These are phyloP conservation scores for Paramecium octaurelia DNA, from an alignment of 73 alveolate species.

Conservation along the genomic window DNA sequence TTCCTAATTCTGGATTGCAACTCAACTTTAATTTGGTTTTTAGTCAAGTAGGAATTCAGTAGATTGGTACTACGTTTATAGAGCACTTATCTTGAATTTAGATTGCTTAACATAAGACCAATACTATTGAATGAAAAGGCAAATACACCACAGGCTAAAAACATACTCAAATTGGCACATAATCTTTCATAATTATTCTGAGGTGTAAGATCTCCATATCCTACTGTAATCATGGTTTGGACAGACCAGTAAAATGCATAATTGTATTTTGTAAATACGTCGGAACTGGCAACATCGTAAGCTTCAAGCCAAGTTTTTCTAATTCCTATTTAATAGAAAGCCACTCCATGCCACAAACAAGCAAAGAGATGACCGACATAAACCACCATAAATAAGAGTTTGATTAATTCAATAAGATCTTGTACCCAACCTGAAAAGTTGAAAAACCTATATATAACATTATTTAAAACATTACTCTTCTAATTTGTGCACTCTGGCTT, in stretches of 20 bases:
- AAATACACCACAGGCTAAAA: constrained; percentile 83
- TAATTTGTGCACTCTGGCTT: constrained; percentile 64
- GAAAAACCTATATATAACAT: constrained; percentile 45
- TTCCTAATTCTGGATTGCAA: constrained; percentile 71
- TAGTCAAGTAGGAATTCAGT: constrained; percentile 72
- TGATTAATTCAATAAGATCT: constrained; percentile 27
- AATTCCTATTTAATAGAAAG: constrained; percentile 34
- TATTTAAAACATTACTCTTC: constrained; percentile 63
- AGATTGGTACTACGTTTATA: constrained; percentile 62
- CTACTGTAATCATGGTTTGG: constrained; percentile 84
- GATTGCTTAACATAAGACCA: constrained; percentile 70
- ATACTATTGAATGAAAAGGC: constrained; percentile 83
- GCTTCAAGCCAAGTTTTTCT: constrained; percentile 66
- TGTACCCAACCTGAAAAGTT: constrained; percentile 35
- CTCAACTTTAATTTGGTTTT: constrained; percentile 68
- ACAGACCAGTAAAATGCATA: constrained; percentile 76
- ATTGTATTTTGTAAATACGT: constrained; percentile 44
- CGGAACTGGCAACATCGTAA: constrained; percentile 9
- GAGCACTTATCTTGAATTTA: constrained; percentile 60
- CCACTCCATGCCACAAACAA: constrained; percentile 70
- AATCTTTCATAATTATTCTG: constrained; percentile 67
- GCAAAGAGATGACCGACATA: constrained; percentile 71
- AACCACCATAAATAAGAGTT: constrained; percentile 36
- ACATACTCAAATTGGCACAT: constrained; percentile 73
- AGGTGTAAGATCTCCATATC: constrained; percentile 89